Conservation (phyloP, 1,284 basidiomycete genomes). For the Ustilago trichophora region DNA sequence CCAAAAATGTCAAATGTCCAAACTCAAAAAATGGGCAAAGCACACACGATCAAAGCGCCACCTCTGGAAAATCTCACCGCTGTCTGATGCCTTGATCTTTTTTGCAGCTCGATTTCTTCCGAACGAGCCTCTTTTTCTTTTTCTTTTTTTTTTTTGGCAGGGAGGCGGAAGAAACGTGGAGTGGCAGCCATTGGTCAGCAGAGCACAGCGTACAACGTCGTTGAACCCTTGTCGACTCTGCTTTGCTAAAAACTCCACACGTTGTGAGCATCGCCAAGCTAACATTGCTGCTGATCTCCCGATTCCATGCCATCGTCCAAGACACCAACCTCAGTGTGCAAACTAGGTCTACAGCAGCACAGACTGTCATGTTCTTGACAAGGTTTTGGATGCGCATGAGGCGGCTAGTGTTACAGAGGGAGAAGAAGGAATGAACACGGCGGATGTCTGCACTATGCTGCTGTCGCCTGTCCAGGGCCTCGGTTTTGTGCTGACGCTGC, state of each 20-base stretch:
- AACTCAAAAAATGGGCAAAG: conserved; percentile 2
- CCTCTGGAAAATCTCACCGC: conserved; percentile 6
- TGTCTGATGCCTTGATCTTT: conserved; percentile 4
- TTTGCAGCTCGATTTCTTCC: conserved; percentile 2
- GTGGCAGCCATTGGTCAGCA: conserved; percentile 25
- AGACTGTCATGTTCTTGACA: too few relatives aligned
- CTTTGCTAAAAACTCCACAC: conserved; percentile 24
- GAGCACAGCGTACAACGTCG: background rate
- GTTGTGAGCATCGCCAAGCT: conserved; percentile 1
- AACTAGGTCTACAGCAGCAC: too few relatives aligned
- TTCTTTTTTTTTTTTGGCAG: too few relatives aligned
- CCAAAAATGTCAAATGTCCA: too few relatives aligned
- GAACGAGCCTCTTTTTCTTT: too few relatives aligned
- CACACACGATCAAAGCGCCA: conserved; percentile 22
- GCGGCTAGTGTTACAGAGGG: background rate
- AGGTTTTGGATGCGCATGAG: conserved; percentile 7
- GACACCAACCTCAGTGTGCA: too few relatives aligned
- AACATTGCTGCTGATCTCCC: background rate
- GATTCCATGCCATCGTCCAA: background rate
- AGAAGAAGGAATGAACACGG: too few relatives aligned
- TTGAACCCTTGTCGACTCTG: conserved; percentile 7
- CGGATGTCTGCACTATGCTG: conserved; percentile 6
- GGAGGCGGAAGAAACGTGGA: background rate
- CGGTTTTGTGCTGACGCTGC: conserved; percentile 17
- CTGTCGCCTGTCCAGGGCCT: conserved; percentile 10